Conservation (phyloP, 306 rosid genomes). For the Notholithocarpus densiflorus region DNA sequence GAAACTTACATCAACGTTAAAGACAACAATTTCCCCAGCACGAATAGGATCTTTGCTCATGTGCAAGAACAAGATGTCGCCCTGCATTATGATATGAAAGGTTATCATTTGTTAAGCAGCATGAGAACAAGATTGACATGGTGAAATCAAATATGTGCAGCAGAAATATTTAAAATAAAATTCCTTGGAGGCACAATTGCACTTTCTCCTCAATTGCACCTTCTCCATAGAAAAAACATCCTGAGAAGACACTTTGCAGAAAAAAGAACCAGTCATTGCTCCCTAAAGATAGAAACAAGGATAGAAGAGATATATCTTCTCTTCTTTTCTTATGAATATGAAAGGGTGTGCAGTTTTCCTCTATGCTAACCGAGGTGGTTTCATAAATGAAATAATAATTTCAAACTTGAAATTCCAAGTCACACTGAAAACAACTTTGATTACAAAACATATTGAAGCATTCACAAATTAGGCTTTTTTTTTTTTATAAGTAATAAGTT, state of each 20-base stretch:
- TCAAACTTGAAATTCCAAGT: slow-evolving; percentile 1
- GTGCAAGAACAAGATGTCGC: slow-evolving; percentile 90
- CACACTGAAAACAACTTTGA: neutral
- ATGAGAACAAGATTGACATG: neutral
- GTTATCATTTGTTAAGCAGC: slow-evolving; percentile 9
- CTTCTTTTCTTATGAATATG: neutral
- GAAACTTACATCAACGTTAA: slow-evolving; percentile 77
- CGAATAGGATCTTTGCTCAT: slow-evolving; percentile 93
- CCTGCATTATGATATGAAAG: slow-evolving; percentile 38
- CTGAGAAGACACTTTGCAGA: neutral
- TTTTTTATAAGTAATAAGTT: too few species aligned
- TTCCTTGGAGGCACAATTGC: neutral
- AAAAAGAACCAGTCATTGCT: neutral
- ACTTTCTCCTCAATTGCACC: neutral
- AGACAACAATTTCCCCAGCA: slow-evolving; percentile 96
- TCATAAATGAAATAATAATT: neutral
- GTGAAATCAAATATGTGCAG: neutral
- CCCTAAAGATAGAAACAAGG: neutral
- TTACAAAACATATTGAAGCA: slow-evolving; percentile 7
- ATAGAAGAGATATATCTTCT: neutral
- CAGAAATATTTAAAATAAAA: neutral
- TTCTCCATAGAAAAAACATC: neutral
- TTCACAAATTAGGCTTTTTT: neutral
- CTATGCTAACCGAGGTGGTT: neutral
- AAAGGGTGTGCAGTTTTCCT: slow-evolving; percentile 8